Evolutionary conservation across 140 eudicot genomes (phyloP).

Genomic region (Oenanthe javanica): DNA sequence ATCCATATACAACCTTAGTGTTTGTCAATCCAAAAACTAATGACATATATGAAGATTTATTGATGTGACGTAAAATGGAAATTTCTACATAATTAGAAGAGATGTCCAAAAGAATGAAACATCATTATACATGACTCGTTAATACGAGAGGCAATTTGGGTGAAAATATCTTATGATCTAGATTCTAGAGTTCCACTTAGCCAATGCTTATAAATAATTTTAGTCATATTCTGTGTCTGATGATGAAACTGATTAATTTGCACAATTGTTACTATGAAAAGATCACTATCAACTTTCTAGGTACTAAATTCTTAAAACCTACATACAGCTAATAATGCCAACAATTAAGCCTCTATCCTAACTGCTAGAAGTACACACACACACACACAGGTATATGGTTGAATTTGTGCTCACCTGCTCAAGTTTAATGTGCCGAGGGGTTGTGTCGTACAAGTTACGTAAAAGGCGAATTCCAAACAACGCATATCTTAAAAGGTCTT

Average conservation of each 20-base stretch:
- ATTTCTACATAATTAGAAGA: neutral
- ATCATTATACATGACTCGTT: no score
- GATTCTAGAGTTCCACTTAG: neutral
- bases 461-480: slow-evolving; percentile 65
- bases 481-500: slow-evolving; percentile 54
- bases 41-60: neutral
- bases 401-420: slow-evolving; percentile 53
- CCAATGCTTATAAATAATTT: neutral
- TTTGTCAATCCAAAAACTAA: neutral
- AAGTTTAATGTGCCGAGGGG: slow-evolving; percentile 63
- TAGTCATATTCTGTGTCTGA: neutral
- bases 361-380: neutral
- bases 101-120: no score
- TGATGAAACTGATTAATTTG: neutral
- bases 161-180: neutral
- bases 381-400: no score
- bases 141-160: neutral
- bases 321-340: neutral
- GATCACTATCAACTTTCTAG: neutral
- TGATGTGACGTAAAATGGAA: neutral
- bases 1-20: neutral
- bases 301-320: neutral
- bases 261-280: neutral
- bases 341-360: neutral
- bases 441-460: slow-evolving; percentile 62